Evolutionary conservation across 1,284 basidiomycete genomes (phyloP), one percentile per base, ranked within the genome.

Genomic region (Agroathelia rolfsii): DNA sequence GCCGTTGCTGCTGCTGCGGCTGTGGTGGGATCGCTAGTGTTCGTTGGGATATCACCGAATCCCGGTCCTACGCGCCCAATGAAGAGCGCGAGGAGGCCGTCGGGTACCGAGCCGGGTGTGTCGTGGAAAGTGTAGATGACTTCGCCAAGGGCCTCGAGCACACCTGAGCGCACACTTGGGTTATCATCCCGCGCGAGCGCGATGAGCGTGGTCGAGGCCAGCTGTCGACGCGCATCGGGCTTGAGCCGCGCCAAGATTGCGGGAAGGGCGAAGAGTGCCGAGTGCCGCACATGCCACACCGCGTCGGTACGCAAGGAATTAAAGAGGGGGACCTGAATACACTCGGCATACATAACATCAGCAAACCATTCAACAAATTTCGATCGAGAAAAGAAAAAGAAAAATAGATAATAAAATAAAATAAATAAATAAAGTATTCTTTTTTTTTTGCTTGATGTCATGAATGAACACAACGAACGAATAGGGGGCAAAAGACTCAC

Each of bases 131-230:
- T 76, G 53, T 87, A 78, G 41, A 97, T 76, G 15, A 93, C 75
- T 53, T 97, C 93, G 5, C 93, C 94, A 5, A 96, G 72, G 21
- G 88, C 73, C 51, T 97, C 92, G 21, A 96, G 69, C 2, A 86
- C 76, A 1, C 87, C 86, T 13, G 74, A 73, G 16, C 88, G 78
- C 13, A 96, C 89, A 12, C 74, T 66, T 4, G 73, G 59, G 14
- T 72, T 69, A 20, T 73, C 66, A 49, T 93, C 87, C 14, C 55
- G 54, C n/a, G 77, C 68, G 14, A 95, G 71, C 1, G 67, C 62
- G 3, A 70, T 38, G 27, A 86, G 59, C 1, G 76, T 73, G 24
- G 72, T 64, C 34, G 85, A 53, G 2, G 84, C 82, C 9, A 86
- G 66, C 4, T 59, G 48, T 17, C 72, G 69, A 11, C 83, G 73